These are phyloP conservation scores for Trametes pubescens DNA, from an alignment of 1,284 basidiomycete species.

Conservation along the genomic window DNA sequence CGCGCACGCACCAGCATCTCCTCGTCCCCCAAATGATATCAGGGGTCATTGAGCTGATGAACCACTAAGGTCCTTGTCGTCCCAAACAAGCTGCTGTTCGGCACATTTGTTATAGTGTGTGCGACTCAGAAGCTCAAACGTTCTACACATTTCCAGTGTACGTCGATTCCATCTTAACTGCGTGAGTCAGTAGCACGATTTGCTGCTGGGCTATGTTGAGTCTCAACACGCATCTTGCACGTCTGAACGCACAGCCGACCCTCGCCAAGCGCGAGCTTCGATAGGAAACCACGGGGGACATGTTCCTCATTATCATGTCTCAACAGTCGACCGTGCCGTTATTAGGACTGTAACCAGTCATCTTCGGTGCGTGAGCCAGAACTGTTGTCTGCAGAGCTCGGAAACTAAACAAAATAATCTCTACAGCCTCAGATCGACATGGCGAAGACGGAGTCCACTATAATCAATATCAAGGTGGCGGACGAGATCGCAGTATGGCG, in stretches of 20 bases:
- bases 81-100: constrained; percentile 1
- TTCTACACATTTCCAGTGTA: background rate
- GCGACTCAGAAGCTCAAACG: background rate
- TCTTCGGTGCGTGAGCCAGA: background rate
- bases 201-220: background rate
- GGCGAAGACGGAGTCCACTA: no score
- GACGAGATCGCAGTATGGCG: no score
- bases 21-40: no score
- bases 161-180: background rate
- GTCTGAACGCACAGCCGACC: background rate
- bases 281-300: background rate
- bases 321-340: background rate
- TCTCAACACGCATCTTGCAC: background rate
- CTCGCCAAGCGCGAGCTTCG: background rate
- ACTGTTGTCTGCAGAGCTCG: background rate
- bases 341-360: background rate
- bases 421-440: no score
- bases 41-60: no score
- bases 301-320: background rate
- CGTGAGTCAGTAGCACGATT: background rate
- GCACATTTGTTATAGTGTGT: background rate
- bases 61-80: background rate
- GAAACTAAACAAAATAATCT: no score
- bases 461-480: no score
- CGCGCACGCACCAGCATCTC: no score